phyloP scores from a whole-genome alignment of 2,329 filamentous ascomycete species.

The Colletotrichum siamense region DNA sequence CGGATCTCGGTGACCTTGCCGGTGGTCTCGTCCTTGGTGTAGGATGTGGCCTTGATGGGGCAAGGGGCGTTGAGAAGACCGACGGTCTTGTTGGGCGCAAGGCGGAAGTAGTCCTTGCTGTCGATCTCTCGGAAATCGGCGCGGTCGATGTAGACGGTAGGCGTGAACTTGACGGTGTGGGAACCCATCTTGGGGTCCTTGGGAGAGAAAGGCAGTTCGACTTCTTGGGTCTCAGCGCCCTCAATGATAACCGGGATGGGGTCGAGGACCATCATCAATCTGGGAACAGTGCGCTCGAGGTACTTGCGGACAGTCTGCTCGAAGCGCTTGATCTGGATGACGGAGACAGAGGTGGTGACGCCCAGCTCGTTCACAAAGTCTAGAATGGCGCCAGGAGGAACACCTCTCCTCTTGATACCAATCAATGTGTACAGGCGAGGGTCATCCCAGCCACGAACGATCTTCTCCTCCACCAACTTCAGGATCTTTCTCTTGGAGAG shows the following conservation, averaged over 20 bases:
- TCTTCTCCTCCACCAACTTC: conserved; percentile 77
- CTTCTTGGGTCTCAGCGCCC: conserved; percentile 70
- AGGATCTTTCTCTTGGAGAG: conserved; percentile 86
- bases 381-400: conserved; percentile 87
- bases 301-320: conserved; percentile 86
- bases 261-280: conserved; percentile 88
- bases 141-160: conserved; percentile 84
- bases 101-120: conserved; percentile 78
- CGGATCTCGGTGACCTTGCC: conserved; percentile 71
- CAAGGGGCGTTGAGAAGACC: conserved; percentile 76
- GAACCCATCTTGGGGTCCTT: conserved; percentile 75
- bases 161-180: conserved; percentile 69
- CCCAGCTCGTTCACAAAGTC: conserved; percentile 92
- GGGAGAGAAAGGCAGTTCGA: conserved; percentile 78
- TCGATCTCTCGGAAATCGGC: conserved; percentile 80
- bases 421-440: conserved; percentile 89
- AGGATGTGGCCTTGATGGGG: conserved; percentile 73
- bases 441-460: conserved; percentile 89
- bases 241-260: conserved; percentile 85
- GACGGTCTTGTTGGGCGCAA: conserved; percentile 78
- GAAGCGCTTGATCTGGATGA: conserved; percentile 83
- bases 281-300: conserved; percentile 85
- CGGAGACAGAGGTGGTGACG: conserved; percentile 80
- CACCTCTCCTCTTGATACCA: conserved; percentile 80
- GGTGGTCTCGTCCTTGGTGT: conserved; percentile 68